Evolutionary conservation across 73 alveolate species (phyloP), one percentile per base, ranked within the genome.

Genomic region (Paramecium tetraurelia): DNA sequence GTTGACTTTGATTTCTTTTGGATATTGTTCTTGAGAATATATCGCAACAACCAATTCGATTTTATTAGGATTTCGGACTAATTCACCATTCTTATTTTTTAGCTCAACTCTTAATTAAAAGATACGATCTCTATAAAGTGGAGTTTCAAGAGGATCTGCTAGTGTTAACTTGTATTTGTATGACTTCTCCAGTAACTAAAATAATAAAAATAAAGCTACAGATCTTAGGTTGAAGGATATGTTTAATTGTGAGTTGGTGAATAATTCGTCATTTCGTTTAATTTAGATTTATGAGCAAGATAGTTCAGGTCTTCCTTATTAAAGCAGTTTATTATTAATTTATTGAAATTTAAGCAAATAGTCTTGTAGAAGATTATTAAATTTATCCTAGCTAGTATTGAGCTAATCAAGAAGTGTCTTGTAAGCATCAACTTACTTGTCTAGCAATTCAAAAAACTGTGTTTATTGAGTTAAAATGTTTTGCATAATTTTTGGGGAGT

Each of bases 261-360:
- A 80, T 63, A 80, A 80, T 80, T 80, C 90, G 38, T 80, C 90
- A 44, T 80, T 80, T 80, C 90, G 22, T 22, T 80, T 80, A n/a
- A 80, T 80, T 48, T 80, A 46, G 20, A 80, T 80, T 44, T 48
- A 80, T 20, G 70, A 44, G 43, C 50, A 80, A 24, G 76, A 41
- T 2, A 31, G 14, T 31, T 80, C 90, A 44, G 46, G 46, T 43
- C 31, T 80, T 20, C 33, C 57, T 24, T 80, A 53, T 53, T 53
- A 80, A 41, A 41, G 48, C 5, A 80, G 75, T 48, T 80, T 80
- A 40, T 35, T 44, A 80, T 80, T 80, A 18, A 80, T 80, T 35
- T 80, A 16, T 80, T 80, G 57, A 35, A 80, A 80, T 46, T 80
- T 80, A 14, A 20, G 46, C 48, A 80, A 14, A 80, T 80, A 80